Evolutionary conservation across 441 rosid species (phyloP).

Genomic region (Geranium incanum): DNA sequence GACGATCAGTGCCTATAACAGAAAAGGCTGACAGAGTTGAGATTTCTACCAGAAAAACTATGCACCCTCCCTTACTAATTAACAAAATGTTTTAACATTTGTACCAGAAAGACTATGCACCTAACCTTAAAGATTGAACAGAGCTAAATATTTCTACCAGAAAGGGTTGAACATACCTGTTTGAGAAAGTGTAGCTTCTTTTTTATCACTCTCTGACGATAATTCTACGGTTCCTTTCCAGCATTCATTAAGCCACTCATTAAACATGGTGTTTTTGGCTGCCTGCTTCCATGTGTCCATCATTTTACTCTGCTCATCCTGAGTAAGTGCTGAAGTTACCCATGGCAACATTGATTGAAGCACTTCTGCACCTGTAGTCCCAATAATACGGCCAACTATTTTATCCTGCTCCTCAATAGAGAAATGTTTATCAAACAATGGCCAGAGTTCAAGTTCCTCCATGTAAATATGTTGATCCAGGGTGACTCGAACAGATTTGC

Average conservation of each 20-base stretch:
- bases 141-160: conserved; percentile 35
- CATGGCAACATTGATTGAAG: conserved; percentile 80
- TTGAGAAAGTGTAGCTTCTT: conserved; percentile 25
- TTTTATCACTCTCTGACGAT: background rate
- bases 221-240: conserved; percentile 42
- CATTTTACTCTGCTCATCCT: conserved; percentile 67
- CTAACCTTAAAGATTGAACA: background rate
- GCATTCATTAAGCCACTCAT: conserved; percentile 81
- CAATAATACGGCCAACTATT: conserved; percentile 68
- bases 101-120: no score
- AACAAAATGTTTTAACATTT: no score
- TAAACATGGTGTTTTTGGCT: conserved; percentile 72
- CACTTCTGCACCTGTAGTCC: conserved; percentile 77
- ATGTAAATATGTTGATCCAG: conserved; percentile 60
- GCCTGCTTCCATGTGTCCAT: conserved; percentile 86
- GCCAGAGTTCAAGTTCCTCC: conserved; percentile 82
- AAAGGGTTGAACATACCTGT: conserved; percentile 16
- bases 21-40: background rate
- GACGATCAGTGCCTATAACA: conserved; percentile 36
- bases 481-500: conserved; percentile 63
- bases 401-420: conserved; percentile 73
- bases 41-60: background rate
- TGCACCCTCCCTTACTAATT: no score
- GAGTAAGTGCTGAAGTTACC: conserved; percentile 74
- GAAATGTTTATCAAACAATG: conserved; percentile 62